Conservation (phyloP, 495 filamentous ascomycete genomes). For the Podospora pseudocomata region DNA sequence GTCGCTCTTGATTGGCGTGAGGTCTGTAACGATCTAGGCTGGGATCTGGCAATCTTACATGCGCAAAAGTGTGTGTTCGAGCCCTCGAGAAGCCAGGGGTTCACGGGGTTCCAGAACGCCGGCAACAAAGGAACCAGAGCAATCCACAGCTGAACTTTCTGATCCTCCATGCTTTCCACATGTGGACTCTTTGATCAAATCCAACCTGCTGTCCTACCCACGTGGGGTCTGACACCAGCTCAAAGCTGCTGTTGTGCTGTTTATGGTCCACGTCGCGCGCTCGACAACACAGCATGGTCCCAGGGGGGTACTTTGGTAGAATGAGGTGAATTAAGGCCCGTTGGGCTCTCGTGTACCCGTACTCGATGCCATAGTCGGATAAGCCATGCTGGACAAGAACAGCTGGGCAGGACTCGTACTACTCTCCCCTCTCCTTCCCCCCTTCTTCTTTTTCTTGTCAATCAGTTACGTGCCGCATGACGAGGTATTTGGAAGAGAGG, state of each 20-base stretch:
- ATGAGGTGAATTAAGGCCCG: background rate
- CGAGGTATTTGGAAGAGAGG: background rate
- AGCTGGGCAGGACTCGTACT: background rate
- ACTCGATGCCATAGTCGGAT: background rate
- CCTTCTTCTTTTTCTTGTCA: background rate
- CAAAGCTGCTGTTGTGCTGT: background rate
- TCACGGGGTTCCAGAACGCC: background rate
- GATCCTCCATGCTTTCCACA: background rate
- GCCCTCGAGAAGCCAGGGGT: background rate
- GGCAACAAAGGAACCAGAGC: background rate
- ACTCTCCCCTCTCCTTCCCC: background rate
- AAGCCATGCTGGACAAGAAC: constrained; percentile 3
- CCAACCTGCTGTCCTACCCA: background rate
- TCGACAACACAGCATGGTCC: background rate
- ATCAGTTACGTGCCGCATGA: background rate
- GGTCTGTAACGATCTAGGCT: background rate
- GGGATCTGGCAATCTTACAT: constrained; percentile 1
- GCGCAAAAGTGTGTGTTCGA: constrained; percentile 1
- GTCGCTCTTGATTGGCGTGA: constrained; percentile 5
- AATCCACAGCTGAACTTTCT: constrained; percentile 1
- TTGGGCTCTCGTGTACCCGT: background rate
- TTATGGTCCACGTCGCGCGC: background rate
- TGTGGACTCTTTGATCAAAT: background rate
- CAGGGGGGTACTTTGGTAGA: background rate
- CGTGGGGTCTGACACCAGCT: background rate